These are phyloP conservation scores for Acacia melanoxylon DNA, from an alignment of 306 rosid genomes.

Conservation along the genomic window DNA sequence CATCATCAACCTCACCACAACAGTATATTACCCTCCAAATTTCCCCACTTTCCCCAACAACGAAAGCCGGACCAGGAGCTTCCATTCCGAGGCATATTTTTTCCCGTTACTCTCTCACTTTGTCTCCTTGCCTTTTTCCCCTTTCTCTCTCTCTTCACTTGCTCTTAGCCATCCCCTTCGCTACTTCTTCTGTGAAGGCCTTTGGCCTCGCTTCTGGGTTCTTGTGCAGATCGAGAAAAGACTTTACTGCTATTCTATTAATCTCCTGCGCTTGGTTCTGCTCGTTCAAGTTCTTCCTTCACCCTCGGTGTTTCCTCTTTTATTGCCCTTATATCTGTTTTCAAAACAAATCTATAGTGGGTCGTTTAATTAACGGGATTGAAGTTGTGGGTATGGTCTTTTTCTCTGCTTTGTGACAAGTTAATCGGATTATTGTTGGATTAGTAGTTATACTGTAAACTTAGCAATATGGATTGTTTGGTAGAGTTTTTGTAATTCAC, in stretches of 20 bases:
- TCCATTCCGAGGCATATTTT: constrained; percentile 18
- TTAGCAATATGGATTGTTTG: background rate
- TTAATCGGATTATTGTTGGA: constrained; percentile 11
- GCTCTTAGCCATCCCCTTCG: background rate
- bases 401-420: background rate
- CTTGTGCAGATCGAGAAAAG: constrained; percentile 30
- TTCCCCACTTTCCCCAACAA: background rate
- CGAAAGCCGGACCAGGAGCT: constrained; percentile 2
- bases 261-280: constrained; percentile 16
- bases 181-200: background rate
- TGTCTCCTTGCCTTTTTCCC: background rate
- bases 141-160: background rate
- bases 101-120: constrained; percentile 3
- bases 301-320: background rate
- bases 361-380: constrained; percentile 8
- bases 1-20: constrained; percentile 21
- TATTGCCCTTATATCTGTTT: background rate
- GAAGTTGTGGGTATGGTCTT: too few relatives aligned
- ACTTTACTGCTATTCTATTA: background rate
- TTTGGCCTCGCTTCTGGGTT: constrained; percentile 10
- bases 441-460: background rate
- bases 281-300: background rate
- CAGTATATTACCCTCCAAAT: constrained; percentile 2
- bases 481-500: background rate
- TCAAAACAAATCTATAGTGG: background rate